Evolutionary conservation across 495 filamentous ascomycete species (phyloP).

Genomic region (Neurospora sp.): DNA sequence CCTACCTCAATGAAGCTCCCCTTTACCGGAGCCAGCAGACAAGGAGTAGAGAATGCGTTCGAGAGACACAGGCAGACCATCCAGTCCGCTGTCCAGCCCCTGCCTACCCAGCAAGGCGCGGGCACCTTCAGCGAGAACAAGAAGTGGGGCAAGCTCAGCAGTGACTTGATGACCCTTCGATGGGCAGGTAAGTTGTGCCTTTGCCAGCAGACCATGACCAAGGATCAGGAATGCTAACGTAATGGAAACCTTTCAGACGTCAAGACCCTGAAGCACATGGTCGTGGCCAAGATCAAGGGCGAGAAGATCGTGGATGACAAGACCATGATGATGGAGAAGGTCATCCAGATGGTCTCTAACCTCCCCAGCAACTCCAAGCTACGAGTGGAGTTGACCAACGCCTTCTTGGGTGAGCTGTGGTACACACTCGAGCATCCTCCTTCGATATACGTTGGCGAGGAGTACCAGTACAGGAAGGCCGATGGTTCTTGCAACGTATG

Average conservation of each 20-base stretch:
- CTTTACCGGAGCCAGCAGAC: slow-evolving; percentile 21
- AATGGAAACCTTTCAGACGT: slow-evolving; percentile 17
- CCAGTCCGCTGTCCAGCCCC: slow-evolving; percentile 51
- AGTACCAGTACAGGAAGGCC: slow-evolving; percentile 56
- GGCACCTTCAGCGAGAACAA: slow-evolving; percentile 35
- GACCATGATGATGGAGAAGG: slow-evolving; percentile 69
- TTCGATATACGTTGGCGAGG: slow-evolving; percentile 49
- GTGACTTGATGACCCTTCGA: slow-evolving; percentile 51
- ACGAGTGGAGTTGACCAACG: slow-evolving; percentile 54
- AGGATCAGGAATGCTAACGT: not conserved
- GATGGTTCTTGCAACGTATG: slow-evolving; percentile 55
- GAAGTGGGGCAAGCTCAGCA: slow-evolving; percentile 43
- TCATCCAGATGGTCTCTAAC: slow-evolving; percentile 63
- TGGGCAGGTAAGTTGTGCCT: slow-evolving; percentile 20
- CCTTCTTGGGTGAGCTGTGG: slow-evolving; percentile 64
- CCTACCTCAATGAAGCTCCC: slow-evolving; percentile 9
- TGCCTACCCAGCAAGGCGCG: slow-evolving; percentile 57
- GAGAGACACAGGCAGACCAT: slow-evolving; percentile 54
- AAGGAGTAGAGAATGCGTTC: slow-evolving; percentile 42
- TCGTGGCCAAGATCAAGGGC: slow-evolving; percentile 30
- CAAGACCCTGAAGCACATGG: slow-evolving; percentile 28
- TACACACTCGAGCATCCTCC: slow-evolving; percentile 48
- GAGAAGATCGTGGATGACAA: slow-evolving; percentile 60
- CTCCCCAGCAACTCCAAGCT: slow-evolving; percentile 53
- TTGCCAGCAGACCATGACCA: not conserved